Evolutionary conservation across 176 grass and related monocot species (phyloP).

Genomic region (Ensete glaucum): DNA sequence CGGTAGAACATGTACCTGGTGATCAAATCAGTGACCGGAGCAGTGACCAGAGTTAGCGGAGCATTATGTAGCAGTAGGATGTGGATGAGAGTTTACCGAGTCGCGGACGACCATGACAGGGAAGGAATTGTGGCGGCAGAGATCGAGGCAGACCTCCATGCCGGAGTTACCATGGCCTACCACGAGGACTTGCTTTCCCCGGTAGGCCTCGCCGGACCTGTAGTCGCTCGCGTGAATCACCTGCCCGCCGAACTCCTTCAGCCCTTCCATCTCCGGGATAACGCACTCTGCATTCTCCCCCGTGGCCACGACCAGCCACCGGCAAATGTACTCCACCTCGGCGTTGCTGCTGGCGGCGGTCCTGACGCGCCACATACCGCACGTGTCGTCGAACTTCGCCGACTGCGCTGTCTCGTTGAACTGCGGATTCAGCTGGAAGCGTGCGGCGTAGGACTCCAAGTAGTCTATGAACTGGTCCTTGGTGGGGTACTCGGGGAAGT

Average conservation of each 20-base stretch:
- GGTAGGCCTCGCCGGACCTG: constrained; percentile 34
- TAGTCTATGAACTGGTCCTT: constrained; percentile 37
- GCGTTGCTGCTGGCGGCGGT: not conserved
- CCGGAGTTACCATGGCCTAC: constrained; percentile 41
- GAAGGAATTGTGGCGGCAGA: constrained; percentile 39
- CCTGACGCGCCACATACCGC: constrained; percentile 35
- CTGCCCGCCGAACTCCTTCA: constrained; percentile 10
- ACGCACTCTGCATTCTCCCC: constrained; percentile 43
- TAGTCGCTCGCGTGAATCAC: constrained; percentile 34
- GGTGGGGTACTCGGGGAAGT: constrained; percentile 36
- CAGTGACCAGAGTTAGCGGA: not conserved
- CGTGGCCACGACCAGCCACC: constrained; percentile 45
- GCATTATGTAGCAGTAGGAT: not conserved
- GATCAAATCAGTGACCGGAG: not conserved
- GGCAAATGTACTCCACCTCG: constrained; percentile 39
- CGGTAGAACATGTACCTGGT: constrained; percentile 32
- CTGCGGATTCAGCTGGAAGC: constrained; percentile 30
- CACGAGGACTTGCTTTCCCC: constrained; percentile 35
- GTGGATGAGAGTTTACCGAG: constrained; percentile 4
- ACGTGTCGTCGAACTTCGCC: constrained; percentile 26
- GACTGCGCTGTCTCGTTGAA: constrained; percentile 24
- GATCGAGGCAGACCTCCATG: constrained; percentile 46
- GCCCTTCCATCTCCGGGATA: constrained; percentile 26
- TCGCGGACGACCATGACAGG: constrained; percentile 36
- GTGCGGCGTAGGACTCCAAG: constrained; percentile 26